Evolutionary conservation across 2,329 filamentous ascomycete genomes (phyloP).

Genomic region (Magnaporthiopsis rhizophila): DNA sequence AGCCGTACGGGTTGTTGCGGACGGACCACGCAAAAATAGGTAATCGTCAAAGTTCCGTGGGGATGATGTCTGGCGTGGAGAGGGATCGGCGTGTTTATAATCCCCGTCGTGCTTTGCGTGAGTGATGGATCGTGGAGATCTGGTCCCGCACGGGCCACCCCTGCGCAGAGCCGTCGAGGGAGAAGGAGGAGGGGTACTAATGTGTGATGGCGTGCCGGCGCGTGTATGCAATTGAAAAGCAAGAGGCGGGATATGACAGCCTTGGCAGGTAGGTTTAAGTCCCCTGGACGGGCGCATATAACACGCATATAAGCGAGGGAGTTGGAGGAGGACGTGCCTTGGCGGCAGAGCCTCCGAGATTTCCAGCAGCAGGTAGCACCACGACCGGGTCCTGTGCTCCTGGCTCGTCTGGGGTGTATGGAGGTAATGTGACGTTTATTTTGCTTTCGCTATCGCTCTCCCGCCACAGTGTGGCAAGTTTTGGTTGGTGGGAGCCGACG

Average conservation of each 20-base stretch:
- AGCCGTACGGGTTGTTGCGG: too few relatives aligned
- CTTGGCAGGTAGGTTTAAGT: not conserved
- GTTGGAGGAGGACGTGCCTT: not conserved
- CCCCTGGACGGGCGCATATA: too few relatives aligned
- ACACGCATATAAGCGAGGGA: too few relatives aligned
- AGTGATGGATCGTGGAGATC: not conserved
- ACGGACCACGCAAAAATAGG: not conserved
- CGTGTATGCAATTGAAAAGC: not conserved
- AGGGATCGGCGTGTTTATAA: conserved; percentile 12
- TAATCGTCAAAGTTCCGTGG: conserved; percentile 1
- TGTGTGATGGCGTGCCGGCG: too few relatives aligned
- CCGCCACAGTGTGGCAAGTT: too few relatives aligned
- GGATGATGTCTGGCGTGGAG: conserved; percentile 11
- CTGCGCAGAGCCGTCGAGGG: not conserved
- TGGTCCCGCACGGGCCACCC: not conserved
- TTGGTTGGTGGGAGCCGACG: too few relatives aligned
- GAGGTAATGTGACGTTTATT: not conserved
- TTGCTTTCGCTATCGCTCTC: not conserved
- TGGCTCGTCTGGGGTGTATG: not conserved
- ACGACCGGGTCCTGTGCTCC: too few relatives aligned
- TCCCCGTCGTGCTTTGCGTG: not conserved
- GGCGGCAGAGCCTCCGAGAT: not conserved
- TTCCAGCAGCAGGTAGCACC: not conserved
- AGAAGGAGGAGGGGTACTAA: not conserved
- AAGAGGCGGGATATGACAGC: not conserved